Conservation (phyloP, 2,329 filamentous ascomycete genomes). For the Calonectria leucothoes region DNA sequence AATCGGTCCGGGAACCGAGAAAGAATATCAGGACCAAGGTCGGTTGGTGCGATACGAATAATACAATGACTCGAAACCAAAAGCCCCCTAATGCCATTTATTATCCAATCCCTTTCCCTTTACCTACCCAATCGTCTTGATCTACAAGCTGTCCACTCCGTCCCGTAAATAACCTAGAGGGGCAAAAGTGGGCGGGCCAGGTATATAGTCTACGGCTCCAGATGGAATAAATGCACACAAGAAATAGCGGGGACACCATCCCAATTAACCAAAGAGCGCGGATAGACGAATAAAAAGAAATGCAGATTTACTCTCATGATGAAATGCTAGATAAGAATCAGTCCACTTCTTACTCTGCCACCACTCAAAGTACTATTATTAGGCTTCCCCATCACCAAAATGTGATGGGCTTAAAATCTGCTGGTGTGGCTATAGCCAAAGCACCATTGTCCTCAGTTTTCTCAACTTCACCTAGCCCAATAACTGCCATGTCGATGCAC, state of each 20-base stretch:
- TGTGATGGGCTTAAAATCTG: conserved; percentile 36
- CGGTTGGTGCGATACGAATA: background rate
- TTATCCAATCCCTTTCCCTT: background rate
- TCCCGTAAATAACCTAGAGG: background rate
- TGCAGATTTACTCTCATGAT: background rate
- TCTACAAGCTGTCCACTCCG: background rate
- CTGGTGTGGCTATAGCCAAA: conserved; percentile 37
- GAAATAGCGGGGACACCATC: background rate
- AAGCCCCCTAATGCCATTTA: background rate
- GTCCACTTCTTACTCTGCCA: background rate
- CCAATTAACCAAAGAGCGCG: background rate
- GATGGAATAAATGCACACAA: background rate
- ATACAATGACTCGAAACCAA: background rate
- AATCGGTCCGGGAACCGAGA: background rate
- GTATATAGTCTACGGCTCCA: background rate
- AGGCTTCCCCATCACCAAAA: conserved; percentile 43
- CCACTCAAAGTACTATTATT: background rate
- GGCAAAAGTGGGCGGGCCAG: background rate
- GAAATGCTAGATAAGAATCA: background rate
- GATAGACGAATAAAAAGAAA: background rate
- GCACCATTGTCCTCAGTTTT: background rate
- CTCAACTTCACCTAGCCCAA: background rate
- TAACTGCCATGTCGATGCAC: conserved; percentile 24
- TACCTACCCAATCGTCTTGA: background rate
- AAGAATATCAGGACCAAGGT: background rate